These are phyloP conservation scores for Dothiorella sarmentorum DNA, from an alignment of 2,329 filamentous ascomycete genomes.

Conservation along the genomic window DNA sequence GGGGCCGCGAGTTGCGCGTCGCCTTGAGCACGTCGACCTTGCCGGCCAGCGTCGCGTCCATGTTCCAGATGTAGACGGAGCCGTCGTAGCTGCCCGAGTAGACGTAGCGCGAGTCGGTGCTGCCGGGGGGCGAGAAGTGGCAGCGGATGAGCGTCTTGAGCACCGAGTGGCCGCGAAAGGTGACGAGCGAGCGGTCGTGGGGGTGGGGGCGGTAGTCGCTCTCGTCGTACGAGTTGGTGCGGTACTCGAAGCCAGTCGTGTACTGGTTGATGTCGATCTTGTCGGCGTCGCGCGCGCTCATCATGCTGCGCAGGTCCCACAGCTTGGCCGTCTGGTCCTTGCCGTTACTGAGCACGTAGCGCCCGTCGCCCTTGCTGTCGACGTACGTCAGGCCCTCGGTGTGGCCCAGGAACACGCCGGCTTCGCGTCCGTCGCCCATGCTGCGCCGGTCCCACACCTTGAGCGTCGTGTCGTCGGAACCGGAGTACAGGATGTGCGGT, in stretches of 20 bases:
- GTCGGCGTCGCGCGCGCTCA: conserved; percentile 64
- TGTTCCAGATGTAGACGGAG: conserved; percentile 85
- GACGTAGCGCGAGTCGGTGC: conserved; percentile 86
- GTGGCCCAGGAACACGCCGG: conserved; percentile 63
- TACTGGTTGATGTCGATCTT: conserved; percentile 55
- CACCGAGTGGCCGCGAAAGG: conserved; percentile 86
- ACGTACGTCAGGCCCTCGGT: conserved; percentile 65
- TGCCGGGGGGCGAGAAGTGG: conserved; percentile 85
- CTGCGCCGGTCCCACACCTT: conserved; percentile 92
- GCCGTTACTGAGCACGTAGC: conserved; percentile 88
- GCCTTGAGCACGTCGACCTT: conserved; percentile 73
- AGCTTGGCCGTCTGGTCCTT: conserved; percentile 98
- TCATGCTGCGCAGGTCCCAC: conserved; percentile 91
- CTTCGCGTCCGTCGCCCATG: conserved; percentile 59
- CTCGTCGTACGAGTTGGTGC: conserved; percentile 63
- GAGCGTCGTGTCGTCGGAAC: conserved; percentile 88
- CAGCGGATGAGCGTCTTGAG: conserved; percentile 88
- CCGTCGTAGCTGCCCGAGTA: conserved; percentile 90
- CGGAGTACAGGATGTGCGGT: conserved; percentile 92
- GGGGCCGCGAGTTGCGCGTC: conserved; percentile 61
- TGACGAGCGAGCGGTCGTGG: conserved; percentile 86
- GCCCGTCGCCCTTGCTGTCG: conserved; percentile 78
- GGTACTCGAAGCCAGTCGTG: conserved; percentile 70
- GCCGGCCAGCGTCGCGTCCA: conserved; percentile 79
- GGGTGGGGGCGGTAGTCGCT: conserved; percentile 69